A percentile compares a stretch with the other conserved stretches of the same genome.
Conservation (phyloP, 2,329 filamentous ascomycete genomes). For the Paracamarosporium sp. region DNA sequence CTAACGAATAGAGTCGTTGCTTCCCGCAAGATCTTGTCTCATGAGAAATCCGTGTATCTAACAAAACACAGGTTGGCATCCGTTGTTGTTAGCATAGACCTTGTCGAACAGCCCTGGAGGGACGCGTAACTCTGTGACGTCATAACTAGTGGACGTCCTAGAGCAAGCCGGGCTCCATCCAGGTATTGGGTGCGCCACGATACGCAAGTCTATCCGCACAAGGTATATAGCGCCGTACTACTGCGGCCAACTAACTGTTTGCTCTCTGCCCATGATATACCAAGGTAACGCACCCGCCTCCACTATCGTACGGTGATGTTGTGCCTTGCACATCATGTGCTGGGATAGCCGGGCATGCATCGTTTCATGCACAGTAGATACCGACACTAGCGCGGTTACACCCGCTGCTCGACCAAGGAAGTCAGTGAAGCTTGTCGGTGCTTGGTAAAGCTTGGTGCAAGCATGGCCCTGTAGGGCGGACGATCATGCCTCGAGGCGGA, state of each 20-base stretch:
- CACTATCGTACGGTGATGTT: neutral
- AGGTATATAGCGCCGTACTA: neutral
- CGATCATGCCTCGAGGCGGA: neutral
- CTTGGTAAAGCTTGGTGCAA: conserved; percentile 9
- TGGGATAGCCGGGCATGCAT: neutral
- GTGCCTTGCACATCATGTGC: neutral
- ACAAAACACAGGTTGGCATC: neutral
- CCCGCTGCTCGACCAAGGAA: conserved; percentile 3
- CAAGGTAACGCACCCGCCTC: neutral
- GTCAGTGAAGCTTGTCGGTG: conserved; percentile 3
- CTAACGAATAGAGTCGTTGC: neutral
- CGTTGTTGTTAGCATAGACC: neutral
- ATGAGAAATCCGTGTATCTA: neutral
- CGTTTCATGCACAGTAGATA: neutral
- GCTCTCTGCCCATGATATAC: neutral
- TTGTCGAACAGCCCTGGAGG: neutral
- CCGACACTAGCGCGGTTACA: conserved; percentile 3
- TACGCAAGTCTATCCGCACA: neutral
- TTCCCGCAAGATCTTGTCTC: neutral
- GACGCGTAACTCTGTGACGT: neutral
- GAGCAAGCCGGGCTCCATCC: neutral
- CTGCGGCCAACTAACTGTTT: neutral
- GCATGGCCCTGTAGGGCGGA: neutral
- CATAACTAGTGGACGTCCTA: neutral
- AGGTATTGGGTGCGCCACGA: neutral